These are phyloP conservation scores for Podila verticillata DNA, from an alignment of 192 early-diverging fungal species.

Conservation along the genomic window DNA sequence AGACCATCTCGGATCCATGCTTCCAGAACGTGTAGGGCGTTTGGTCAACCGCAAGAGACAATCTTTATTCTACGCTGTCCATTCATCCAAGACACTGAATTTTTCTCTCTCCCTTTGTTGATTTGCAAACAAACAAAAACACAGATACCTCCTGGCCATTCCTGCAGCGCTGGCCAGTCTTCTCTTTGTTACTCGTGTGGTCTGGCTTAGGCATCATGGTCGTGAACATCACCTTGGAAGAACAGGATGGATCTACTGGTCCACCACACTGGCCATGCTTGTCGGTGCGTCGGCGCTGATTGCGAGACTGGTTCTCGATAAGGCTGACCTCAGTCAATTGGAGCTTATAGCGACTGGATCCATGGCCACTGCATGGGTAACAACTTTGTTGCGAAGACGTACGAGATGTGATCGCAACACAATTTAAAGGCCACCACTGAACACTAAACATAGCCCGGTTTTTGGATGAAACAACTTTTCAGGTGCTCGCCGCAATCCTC, in stretches of 20 bases:
- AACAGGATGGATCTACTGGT: slow-evolving; percentile 26
- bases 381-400: neutral
- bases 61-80: neutral
- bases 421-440: no score
- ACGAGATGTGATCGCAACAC: no score
- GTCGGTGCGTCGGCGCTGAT: neutral
- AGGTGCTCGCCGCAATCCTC: slow-evolving; percentile 18
- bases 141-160: slow-evolving; percentile 16
- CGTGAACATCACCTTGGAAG: slow-evolving; percentile 22
- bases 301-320: neutral
- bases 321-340: neutral
- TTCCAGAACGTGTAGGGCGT: slow-evolving; percentile 13
- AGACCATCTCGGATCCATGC: slow-evolving; percentile 9
- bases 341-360: neutral
- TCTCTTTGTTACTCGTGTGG: slow-evolving; percentile 8
- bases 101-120: neutral
- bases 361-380: slow-evolving; percentile 28
- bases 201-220: slow-evolving; percentile 12
- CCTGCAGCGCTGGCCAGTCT: slow-evolving; percentile 9
- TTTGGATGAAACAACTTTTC: neutral
- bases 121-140: neutral
- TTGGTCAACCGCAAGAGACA: neutral
- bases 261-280: slow-evolving; percentile 15
- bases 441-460: no score
- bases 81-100: neutral